Evolutionary conservation across 2,329 filamentous ascomycete genomes (phyloP), one percentile per base, ranked within the genome.

Genomic region (Fusarium albidum): DNA sequence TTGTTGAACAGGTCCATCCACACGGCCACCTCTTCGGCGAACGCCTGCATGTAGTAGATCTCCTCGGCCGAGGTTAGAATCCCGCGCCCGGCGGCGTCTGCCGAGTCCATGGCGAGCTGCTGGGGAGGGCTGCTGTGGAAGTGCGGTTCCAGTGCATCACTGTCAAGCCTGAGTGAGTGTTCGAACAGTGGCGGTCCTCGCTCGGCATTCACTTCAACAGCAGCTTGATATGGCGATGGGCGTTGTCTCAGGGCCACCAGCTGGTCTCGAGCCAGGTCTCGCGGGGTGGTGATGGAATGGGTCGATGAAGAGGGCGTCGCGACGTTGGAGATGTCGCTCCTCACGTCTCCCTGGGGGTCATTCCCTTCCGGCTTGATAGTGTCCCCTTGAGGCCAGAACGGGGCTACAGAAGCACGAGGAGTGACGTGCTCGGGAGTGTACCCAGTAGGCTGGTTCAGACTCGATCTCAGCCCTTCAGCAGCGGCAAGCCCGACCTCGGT

Each of bases 1-100:
- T 86, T 82, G 75, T 96, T 91, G 78, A 97, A 86, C 34, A 87
- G 91, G 73, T 97, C 94, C 91, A 98, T 96, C 92, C 94, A 97
- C 4, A 92, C 74, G 1, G 89, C 92, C 3, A 98, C 91, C 61
- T 96, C 90, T 67, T 96, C 90, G 7, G 96, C 88, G 70, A 96
- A 98, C 0, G 92, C 87, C 71, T 96, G 91, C 88, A 97, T 91
- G 69, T 92, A 92, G n/a, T 88, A 77, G 0, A 95, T 83, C 69
- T 96, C 92, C 52, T 96, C 90, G 9, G 87, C 83, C 4, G 84
- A 85, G 59, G 84, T 87, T 38, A 96, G 79, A 63, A 85, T 91
- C 44, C 90, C 83, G 31, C 84, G 73, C 2, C 73, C 69, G 1
- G 68, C 67, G 8, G 46, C 27, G 11, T 49, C 47, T 13, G 32